Conservation (phyloP, 169 alveolate species). For the Eimeria sp. region DNA sequence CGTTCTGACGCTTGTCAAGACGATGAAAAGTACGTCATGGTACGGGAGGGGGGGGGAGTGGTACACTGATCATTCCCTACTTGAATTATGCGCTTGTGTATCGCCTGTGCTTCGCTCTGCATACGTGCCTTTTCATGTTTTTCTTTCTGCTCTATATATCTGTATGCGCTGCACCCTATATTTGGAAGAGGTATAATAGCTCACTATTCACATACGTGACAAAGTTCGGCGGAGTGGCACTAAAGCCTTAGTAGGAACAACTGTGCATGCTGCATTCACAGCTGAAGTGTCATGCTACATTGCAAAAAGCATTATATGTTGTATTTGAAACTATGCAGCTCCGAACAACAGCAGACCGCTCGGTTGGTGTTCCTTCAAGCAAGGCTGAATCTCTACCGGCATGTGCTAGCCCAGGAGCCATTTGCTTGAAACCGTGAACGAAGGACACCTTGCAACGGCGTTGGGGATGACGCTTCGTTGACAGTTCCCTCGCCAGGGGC, state of each 20-base stretch:
- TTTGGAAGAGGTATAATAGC: background rate
- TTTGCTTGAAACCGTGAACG: background rate
- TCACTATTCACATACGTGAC: background rate
- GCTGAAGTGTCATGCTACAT: background rate
- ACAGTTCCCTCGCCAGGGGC: background rate
- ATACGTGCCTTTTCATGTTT: background rate
- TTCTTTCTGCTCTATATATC: background rate
- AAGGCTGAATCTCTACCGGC: constrained; percentile 50
- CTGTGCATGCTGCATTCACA: background rate
- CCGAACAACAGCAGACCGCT: constrained; percentile 30
- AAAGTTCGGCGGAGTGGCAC: background rate
- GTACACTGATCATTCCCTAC: background rate
- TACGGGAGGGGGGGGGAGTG: background rate
- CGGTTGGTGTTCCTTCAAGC: constrained; percentile 52
- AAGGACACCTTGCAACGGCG: background rate
- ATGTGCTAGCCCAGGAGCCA: constrained; percentile 33
- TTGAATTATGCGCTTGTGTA: background rate
- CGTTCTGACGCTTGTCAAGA: background rate
- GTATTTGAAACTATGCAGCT: background rate
- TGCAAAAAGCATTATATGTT: background rate
- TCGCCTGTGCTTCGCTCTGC: background rate
- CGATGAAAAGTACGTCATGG: background rate
- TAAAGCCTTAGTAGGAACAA: background rate
- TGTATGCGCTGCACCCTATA: background rate
- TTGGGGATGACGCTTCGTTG: background rate